Evolutionary conservation across 192 early-diverging fungal genomes (phyloP).

Genomic region (Backusella parvicylindrica): DNA sequence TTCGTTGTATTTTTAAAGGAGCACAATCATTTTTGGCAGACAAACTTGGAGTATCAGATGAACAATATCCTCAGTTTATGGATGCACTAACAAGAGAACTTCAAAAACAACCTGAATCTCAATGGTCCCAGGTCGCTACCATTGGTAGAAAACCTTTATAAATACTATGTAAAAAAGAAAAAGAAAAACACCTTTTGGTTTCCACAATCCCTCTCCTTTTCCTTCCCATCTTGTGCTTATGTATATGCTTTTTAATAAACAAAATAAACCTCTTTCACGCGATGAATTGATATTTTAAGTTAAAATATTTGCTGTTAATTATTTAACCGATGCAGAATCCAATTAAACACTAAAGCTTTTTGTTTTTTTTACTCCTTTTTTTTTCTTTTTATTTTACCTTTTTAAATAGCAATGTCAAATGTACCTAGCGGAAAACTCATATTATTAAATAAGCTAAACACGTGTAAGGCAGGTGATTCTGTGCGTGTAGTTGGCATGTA

Average conservation of each 20-base stretch:
- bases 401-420: background rate
- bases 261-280: background rate
- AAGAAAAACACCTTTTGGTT: background rate
- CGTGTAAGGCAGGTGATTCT: background rate
- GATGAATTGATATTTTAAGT: background rate
- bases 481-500: slow-evolving; percentile 2
- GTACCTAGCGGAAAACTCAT: background rate
- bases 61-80: background rate
- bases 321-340: no score
- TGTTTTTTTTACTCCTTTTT: background rate
- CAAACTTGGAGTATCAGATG: background rate
- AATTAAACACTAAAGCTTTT: background rate
- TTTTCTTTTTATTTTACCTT: background rate
- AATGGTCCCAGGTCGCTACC: slow-evolving; percentile 1
- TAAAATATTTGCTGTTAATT: no score
- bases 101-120: background rate
- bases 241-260: background rate
- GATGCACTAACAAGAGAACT: background rate
- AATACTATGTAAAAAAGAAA: background rate
- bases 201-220: background rate
- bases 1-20: background rate
- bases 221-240: background rate
- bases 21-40: slow-evolving; percentile 1
- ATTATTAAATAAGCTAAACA: background rate
- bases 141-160: slow-evolving; percentile 1